Evolutionary conservation across 345 rosid genomes (phyloP).

Genomic region (Microthlaspi erraticum): DNA sequence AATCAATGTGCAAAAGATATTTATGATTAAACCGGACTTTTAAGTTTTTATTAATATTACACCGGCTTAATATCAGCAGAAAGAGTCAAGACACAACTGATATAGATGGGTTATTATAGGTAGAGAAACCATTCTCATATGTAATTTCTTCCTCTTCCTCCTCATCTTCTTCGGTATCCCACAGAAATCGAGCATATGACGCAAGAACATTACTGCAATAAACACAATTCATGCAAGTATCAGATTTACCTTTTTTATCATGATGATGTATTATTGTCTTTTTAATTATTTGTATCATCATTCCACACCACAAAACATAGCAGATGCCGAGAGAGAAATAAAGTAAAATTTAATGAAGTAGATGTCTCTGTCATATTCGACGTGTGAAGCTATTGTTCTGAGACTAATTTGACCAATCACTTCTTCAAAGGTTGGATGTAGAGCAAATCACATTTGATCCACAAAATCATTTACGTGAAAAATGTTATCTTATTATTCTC

Average conservation of each 20-base stretch:
- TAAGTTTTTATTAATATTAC: constrained; percentile 24
- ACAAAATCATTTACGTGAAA: constrained; percentile 27
- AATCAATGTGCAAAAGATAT: constrained; percentile 23
- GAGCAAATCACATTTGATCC: constrained; percentile 31
- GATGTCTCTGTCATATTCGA: constrained; percentile 29
- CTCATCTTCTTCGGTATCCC: constrained; percentile 68
- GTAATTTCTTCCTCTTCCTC: constrained; percentile 28
- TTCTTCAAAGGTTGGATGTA: constrained; percentile 37
- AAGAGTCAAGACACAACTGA: constrained; percentile 39
- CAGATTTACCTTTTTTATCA: background rate
- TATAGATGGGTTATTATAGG: constrained; percentile 34
- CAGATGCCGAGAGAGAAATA: background rate
- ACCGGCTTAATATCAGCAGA: constrained; percentile 30
- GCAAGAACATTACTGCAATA: constrained; percentile 64
- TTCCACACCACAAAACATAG: constrained; percentile 18
- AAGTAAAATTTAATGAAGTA: background rate
- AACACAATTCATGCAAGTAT: constrained; percentile 10
- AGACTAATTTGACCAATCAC: constrained; percentile 36
- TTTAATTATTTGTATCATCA: background rate
- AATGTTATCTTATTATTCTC: constrained; percentile 1
- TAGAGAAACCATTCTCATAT: constrained; percentile 34
- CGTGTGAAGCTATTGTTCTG: constrained; percentile 24
- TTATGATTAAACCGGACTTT: constrained; percentile 29
- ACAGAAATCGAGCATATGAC: constrained; percentile 76
- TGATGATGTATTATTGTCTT: background rate